Conservation (phyloP, 2,329 filamentous ascomycete species). For the Aspergillus chevalieri region DNA sequence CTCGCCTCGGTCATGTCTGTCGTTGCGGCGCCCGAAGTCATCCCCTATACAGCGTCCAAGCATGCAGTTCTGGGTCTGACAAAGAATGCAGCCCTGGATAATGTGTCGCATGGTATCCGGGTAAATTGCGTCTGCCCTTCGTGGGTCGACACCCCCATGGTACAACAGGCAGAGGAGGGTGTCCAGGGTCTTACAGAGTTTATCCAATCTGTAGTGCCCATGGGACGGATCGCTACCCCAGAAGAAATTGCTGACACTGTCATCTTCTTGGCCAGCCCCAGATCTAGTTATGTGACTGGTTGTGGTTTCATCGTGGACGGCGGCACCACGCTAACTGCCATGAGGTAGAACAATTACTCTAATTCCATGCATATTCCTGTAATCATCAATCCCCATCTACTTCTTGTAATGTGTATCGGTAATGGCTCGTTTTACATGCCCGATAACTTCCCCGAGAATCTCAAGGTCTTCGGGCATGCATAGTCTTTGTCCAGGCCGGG, state of each 20-base stretch:
- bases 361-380: too few relatives aligned
- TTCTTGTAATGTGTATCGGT: too few relatives aligned
- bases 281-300: slow-evolving; percentile 25
- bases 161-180: slow-evolving; percentile 10
- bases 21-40: slow-evolving; percentile 32
- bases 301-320: slow-evolving; percentile 17
- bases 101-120: slow-evolving; percentile 20
- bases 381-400: too few relatives aligned
- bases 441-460: too few relatives aligned
- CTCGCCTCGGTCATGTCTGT: slow-evolving; percentile 29
- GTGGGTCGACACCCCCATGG: slow-evolving; percentile 27
- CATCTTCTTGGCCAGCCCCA: slow-evolving; percentile 22
- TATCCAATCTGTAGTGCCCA: slow-evolving; percentile 7
- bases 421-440: too few relatives aligned
- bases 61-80: slow-evolving; percentile 42
- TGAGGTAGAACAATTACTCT: not conserved
- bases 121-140: slow-evolving; percentile 29
- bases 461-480: too few relatives aligned
- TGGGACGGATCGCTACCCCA: slow-evolving; percentile 19
- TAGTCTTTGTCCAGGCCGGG: too few relatives aligned
- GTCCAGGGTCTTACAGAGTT: slow-evolving; percentile 6
- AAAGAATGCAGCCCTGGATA: slow-evolving; percentile 28
- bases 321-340: slow-evolving; percentile 4
- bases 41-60: slow-evolving; percentile 19
- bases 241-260: slow-evolving; percentile 28